These are phyloP conservation scores for Prunus mira DNA, from an alignment of 306 rosid species.

Conservation along the genomic window DNA sequence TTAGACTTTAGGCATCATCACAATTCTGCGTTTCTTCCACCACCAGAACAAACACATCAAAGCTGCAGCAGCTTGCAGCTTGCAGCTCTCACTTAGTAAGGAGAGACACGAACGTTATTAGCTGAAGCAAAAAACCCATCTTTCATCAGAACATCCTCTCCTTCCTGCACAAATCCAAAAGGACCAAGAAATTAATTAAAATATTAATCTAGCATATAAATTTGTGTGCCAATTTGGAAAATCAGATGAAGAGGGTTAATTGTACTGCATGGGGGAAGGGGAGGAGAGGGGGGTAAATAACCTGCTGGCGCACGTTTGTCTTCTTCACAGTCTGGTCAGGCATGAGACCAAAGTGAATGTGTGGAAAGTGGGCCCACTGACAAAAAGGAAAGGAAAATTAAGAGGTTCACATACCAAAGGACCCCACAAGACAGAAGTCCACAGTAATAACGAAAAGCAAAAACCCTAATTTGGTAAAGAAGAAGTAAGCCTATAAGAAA, in stretches of 20 bases:
- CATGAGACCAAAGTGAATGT: conserved; percentile 62
- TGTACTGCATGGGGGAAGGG: neutral
- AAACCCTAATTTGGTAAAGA: conserved; percentile 31
- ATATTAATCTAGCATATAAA: neutral
- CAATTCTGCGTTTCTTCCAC: neutral
- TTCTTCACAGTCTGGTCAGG: conserved; percentile 52
- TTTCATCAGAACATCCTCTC: conserved; percentile 49
- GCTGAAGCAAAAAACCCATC: conserved; percentile 48
- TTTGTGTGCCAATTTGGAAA: too few relatives aligned
- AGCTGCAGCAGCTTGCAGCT: neutral
- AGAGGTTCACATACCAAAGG: conserved; percentile 18
- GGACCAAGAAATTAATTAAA: neutral
- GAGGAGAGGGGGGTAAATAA: neutral
- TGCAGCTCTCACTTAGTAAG: conserved; percentile 22
- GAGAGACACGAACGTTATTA: conserved; percentile 41
- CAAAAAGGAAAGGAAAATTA: conserved; percentile 9
- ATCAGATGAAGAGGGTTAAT: neutral
- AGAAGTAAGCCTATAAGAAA: neutral
- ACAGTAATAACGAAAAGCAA: neutral
- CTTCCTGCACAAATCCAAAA: conserved; percentile 29
- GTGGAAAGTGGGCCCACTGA: conserved; percentile 63
- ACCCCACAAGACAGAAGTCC: neutral
- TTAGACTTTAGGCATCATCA: neutral
- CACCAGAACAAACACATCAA: neutral
- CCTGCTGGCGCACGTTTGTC: conserved; percentile 58